Base-by-base conservation (phyloP, 352 stramenopile species). In the Ophiocytium majus region DNA sequence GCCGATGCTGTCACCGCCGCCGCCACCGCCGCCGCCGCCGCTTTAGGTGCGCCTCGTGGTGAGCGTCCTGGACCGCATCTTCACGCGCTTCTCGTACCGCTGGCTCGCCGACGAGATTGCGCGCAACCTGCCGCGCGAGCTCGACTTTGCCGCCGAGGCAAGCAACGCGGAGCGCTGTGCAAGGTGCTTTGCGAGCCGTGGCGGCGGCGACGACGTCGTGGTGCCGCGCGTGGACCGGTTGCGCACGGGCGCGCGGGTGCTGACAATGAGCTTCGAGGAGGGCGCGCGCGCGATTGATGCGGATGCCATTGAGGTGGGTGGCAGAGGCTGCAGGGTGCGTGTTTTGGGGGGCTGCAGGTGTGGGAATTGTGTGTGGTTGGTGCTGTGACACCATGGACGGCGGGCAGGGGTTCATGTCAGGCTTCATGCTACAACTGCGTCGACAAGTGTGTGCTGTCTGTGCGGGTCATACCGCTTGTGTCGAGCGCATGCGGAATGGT, bases 241-340 rank as follows among this genome's bases (percentile, higher is more conserved):
- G 10, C 90, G 95, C 50, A 98, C 95, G 50, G 92, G 93, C n/a
- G 90, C 92, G 74, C 89, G 94, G 50, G 92, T 99, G 71, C 91
- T 99, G 23, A 97, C 93, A 14, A 99, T 99, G 97, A 93, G 96
- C 88, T 99, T 98, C 89, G 97, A 99, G 85, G 89, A 94, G 80
- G 97, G 95, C 0, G 95, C 96, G 50, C 95, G 96, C 87, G 95
- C 97, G 79, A 98, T 94, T 49, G 91, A 98, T 83, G 76, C 94
- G 35, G 90, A 95, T 43, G 90, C 90, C 19, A 95, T 99, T 35
- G 49, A 23, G 10, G 71, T 71, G n/a, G n/a, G n/a, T n/a, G n/a
- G n/a, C n/a, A n/a, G n/a, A n/a, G n/a, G n/a, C n/a, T n/a, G n/a
- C n/a, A n/a, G n/a, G n/a, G n/a, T n/a, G n/a, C n/a, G n/a, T n/a